Base-by-base conservation (phyloP, 805 yeast species). In the Pichia phayaonensis region DNA sequence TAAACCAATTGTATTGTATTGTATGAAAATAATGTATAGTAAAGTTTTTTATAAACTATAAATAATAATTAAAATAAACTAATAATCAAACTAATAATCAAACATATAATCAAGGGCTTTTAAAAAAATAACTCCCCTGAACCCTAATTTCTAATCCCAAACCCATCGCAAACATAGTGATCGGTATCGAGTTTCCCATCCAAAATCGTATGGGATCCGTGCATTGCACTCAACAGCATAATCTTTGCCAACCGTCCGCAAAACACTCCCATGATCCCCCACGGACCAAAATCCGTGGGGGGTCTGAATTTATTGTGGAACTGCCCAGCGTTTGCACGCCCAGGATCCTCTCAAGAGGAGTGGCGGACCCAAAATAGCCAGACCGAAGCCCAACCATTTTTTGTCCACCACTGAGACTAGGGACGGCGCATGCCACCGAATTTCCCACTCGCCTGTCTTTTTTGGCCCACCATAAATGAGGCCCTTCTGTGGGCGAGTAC, bases 281-380 rank as follows among this genome's bases (percentile, higher is more conserved):
- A 24, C 8, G 8, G 5, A 8, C 27, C 27, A 24, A 5, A 24
- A 6, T 29, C 12, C 12, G 40, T 45, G 16, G 26, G 29, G 38
- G 48, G 39, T 50, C 44, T 34, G 47, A 55, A 55, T 67, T 63
- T 62, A 67, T 67, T 63, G 66, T 67, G 70, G 66, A 65, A 50
- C 59, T 61, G 69, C 69, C 70, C 67, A 51, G 70, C 71, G 70
- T 59, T 64, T 64, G 47, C 70, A 59, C 71, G 70, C 70, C 60
- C 20, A 46, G 69, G 70, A 58, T 49, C 59, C 69, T 65, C 69
- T 64, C 69, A 62, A 47, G 69, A 65, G 69, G 60, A 63, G 47
- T 50, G 21, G 20, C 18, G 40, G 42, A 16, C 15, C 7, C 15
- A 29, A 29, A 10, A 8, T 8, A 29, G 15, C 13, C 31, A n/a